Base-by-base conservation (phyloP, 2,329 filamentous ascomycete species). In the Botrytis paeoniae region DNA sequence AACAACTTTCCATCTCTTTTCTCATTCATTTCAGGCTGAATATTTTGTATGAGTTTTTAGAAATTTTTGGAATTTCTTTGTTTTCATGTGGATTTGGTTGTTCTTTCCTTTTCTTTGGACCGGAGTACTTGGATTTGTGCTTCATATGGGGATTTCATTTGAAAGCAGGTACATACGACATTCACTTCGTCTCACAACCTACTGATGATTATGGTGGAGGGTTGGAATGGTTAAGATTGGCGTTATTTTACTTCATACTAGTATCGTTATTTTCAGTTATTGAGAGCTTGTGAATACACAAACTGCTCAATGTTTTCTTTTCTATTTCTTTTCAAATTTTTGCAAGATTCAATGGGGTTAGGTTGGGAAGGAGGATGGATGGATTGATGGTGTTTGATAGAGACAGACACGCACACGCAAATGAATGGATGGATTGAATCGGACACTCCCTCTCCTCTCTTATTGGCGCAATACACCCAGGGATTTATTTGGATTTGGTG, bases 281-380 rank as follows among this genome's bases (percentile, higher is more conserved):
- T 41, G 60, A 57, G 48, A 54, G 62, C 20, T 54, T 71, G 48
- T 57, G 60, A 71, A 66, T 71, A 59, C 70, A 62, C 69, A 48
- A 57, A 22, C 25, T 57, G 35, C 60, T 57, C 48, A 14, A 48
- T 43, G 12, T 35, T 22, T 29, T 12, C 14, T 32, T 62, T 35
- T 22, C 3, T 22, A 45, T 61, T 35, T 35, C 8, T 20, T 71
- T 45, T 22, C 2, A 22, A 45, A 0, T 29, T n/a, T 43, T 71
- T 12, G 32, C 32, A 18, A 22, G 25, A 29, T 54, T 35, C 48
- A 41, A 29, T 41, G 35, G 32, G 64, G 35, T 22, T 54, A 16
- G 64, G 64, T 57, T 41, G 16, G 45, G 43, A 51, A 39, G 32
- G 6, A n/a, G 63, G 43, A 66, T 51, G 63, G 63, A 39, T 66